phyloP scores from a whole-genome alignment of 129 eudicot genomes.

The Daucus carota region DH1_v3.0 NC_030387.2:28278501-28279000 shows the following conservation, averaged over 20 bases:
- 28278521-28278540: neutral
- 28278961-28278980: neutral
- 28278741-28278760: too few species aligned
- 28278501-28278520: too few species aligned
- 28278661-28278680: slow-evolving; percentile 16
- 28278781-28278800: neutral
- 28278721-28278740: too few species aligned
- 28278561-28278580: neutral
- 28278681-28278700: neutral
- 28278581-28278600: slow-evolving; percentile 52
- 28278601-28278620: slow-evolving; percentile 64
- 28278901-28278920: neutral
- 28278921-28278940: too few species aligned
- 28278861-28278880: too few species aligned
- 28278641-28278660: slow-evolving; percentile 56
- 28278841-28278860: neutral
- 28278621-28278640: slow-evolving; percentile 63
- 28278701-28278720: too few species aligned
- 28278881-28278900: neutral
- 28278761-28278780: neutral
- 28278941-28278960: neutral
- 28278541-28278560: neutral
- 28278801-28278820: too few species aligned
- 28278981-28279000: neutral
- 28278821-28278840: neutral